Evolutionary conservation across 768 basidiomycete genomes (phyloP).

Genomic region (Fomitopsis pulvina): DNA sequence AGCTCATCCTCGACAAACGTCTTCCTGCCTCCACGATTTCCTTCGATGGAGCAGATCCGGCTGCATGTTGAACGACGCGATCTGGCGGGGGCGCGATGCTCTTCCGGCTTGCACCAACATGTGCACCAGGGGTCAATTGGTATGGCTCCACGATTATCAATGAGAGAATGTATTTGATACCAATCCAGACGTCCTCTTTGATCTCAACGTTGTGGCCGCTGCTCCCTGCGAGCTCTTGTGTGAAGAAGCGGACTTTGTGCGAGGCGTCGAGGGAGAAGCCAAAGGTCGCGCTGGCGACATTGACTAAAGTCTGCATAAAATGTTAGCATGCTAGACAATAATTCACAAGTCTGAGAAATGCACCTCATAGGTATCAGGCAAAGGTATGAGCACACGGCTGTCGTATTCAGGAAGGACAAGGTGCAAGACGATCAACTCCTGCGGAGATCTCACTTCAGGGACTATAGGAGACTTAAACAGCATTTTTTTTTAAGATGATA

Average conservation of each 20-base stretch:
- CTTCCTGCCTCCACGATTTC: not conserved
- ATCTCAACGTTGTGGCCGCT: constrained; percentile 8
- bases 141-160: constrained; percentile 2
- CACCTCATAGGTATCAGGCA: constrained; percentile 12
- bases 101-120: not conserved
- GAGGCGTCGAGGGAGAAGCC: not conserved
- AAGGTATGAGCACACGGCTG: constrained; percentile 8
- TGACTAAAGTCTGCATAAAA: not conserved
- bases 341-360: not conserved
- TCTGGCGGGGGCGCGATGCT: not conserved
- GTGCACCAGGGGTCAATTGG: not conserved
- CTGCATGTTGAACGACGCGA: not conserved
- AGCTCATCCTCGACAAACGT: not conserved
- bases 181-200: constrained; percentile 11
- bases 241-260: constrained; percentile 8
- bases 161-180: constrained; percentile 7
- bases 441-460: not conserved
- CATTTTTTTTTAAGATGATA: not conserved
- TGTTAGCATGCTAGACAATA: not conserved
- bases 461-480: not conserved
- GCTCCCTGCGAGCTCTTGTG: constrained; percentile 6
- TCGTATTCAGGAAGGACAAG: not conserved
- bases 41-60: not conserved
- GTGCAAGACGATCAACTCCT: not conserved
- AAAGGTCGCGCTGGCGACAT: not conserved